phyloP scores from a whole-genome alignment of 2,329 filamentous ascomycete species.

The Metarhizium sp. region DNA sequence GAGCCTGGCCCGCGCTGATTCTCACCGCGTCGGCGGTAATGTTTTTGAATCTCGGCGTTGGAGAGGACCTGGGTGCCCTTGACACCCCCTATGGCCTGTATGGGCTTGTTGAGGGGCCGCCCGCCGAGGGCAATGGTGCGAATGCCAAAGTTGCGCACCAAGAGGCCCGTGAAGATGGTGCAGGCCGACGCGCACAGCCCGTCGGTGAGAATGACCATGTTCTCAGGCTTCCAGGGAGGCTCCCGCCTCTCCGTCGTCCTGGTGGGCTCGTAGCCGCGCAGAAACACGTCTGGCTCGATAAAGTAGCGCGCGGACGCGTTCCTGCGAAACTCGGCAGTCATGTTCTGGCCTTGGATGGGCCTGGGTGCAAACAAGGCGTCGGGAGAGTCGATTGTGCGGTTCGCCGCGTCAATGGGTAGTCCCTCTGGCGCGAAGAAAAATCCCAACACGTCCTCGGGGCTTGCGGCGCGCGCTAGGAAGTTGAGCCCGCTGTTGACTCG shows the following conservation, averaged over 20 bases:
- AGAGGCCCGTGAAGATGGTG: conserved; percentile 45
- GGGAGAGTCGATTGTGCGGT: not conserved
- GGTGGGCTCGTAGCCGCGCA: not conserved
- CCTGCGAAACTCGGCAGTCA: not conserved
- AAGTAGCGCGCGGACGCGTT: not conserved
- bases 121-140: conserved; percentile 50
- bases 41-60: conserved; percentile 13
- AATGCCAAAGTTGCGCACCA: conserved; percentile 39
- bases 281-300: not conserved
- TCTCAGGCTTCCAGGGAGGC: conserved; percentile 23
- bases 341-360: not conserved
- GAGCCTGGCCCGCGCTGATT: not conserved
- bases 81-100: conserved; percentile 50
- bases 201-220: conserved; percentile 38
- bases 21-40: not conserved
- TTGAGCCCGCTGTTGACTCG: conserved; percentile 2
- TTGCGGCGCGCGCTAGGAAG: not conserved
- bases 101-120: conserved; percentile 36
- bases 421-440: not conserved
- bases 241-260: conserved; percentile 1
- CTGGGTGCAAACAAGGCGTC: not conserved
- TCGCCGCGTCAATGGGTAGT: not conserved
- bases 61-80: conserved; percentile 37
- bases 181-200: conserved; percentile 53
- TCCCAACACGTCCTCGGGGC: not conserved